Base-by-base conservation (phyloP, 2,329 filamentous ascomycete species). In the Chaetomium sp. region DNA sequence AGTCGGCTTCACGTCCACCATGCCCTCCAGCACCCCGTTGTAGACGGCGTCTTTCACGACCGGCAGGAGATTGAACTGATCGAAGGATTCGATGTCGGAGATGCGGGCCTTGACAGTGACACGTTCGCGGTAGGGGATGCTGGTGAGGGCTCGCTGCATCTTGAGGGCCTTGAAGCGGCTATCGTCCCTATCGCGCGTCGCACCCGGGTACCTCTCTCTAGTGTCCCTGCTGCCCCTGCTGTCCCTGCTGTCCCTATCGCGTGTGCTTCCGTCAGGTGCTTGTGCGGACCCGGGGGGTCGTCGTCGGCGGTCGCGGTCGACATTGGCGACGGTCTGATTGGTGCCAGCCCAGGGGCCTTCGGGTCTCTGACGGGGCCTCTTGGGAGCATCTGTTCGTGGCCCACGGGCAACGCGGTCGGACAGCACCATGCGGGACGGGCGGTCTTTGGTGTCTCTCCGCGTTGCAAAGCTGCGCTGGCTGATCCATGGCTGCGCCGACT, bases 61-160 rank as follows among this genome's bases (percentile, higher is more conserved):
- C 0, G 91, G 90, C 42, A 96, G 79, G 38, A 99, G 81, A 50
- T 88, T 82, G 72, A 99, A 92, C 70, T 92, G 84, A 63, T 92
- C 87, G 75, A 99, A 99, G 21, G 86, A 87, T 45, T 92, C 90
- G 63, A 93, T 82, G 58, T 89, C 82, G 56, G 85, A 81, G 79
- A 87, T 92, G 60, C 77, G 78, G 5, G 80, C 78, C 74, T 85
- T 85, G 65, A 85, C 77, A 5, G 73, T 75, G 62, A 78, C 77
- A 62, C 87, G 83, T 70, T 87, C 85, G 45, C 86, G 86, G 74
- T 97, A 97, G 0, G 92, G 86, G 4, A 98, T 82, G 3, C 88
- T 86, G 2, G 91, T 81, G 68, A 98, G 80, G 1, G 90, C 83
- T 59, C 88, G 87, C 75, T 97, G 94, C 94, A 98, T 98, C 79